Conservation (phyloP, 495 filamentous ascomycete species). For the Neurospora sp. region DNA sequence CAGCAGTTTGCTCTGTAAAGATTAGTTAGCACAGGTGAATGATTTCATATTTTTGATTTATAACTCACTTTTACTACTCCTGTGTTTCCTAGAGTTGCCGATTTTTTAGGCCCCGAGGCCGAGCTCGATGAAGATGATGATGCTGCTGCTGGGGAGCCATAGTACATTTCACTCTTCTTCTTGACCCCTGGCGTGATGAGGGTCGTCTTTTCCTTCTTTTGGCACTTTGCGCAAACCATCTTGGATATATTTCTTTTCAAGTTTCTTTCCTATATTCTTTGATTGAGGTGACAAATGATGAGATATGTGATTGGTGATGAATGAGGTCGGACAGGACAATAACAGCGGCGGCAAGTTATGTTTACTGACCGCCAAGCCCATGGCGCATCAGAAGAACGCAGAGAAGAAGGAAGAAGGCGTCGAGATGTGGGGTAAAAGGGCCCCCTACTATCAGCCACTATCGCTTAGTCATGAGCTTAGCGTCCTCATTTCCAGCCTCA, state of each 20-base stretch:
- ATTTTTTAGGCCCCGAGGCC: constrained; percentile 24
- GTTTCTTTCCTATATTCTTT: neutral
- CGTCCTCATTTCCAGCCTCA: neutral
- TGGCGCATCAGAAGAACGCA: neutral
- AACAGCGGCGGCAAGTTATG: neutral
- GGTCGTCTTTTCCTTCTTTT: constrained; percentile 52
- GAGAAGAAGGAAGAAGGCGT: neutral
- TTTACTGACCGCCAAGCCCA: neutral
- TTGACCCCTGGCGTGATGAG: constrained; percentile 62
- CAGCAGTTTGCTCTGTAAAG: constrained; percentile 52
- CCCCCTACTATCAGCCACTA: neutral
- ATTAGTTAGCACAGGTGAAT: neutral
- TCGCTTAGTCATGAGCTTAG: neutral
- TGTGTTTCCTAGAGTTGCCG: constrained; percentile 45
- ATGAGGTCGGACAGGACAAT: neutral
- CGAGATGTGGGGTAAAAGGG: neutral
- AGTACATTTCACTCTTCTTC: constrained; percentile 62
- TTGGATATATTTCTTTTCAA: constrained; percentile 4
- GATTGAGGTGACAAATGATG: neutral
- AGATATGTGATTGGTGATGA: neutral
- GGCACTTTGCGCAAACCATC: constrained; percentile 64
- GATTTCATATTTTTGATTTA: neutral
- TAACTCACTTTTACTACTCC: constrained; percentile 43
- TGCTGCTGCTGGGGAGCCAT: constrained; percentile 44
- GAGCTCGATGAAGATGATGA: constrained; percentile 23